These are phyloP conservation scores for Zoysia pacifica DNA, from an alignment of 176 grass and related monocot genomes.

Conservation along the genomic window DNA sequence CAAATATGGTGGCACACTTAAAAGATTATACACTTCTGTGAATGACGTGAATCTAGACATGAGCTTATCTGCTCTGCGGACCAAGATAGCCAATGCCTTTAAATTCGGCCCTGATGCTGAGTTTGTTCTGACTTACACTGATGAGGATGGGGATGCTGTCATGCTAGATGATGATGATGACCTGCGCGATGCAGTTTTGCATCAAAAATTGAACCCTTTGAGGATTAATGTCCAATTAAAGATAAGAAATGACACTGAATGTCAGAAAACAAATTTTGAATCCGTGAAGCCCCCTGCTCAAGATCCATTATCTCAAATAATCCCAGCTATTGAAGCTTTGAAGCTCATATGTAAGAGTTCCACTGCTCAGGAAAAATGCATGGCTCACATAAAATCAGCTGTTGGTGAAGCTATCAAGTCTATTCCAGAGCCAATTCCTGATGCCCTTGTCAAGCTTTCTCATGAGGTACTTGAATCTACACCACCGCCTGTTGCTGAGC, in stretches of 20 bases:
- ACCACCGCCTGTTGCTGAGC: constrained; percentile 46
- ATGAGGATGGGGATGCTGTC: constrained; percentile 81
- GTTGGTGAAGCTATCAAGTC: constrained; percentile 66
- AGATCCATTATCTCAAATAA: constrained; percentile 39
- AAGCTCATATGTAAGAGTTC: constrained; percentile 49
- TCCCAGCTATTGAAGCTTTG: constrained; percentile 61
- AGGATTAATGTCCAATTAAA: constrained; percentile 86
- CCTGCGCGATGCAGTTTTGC: constrained; percentile 76
- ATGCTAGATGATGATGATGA: constrained; percentile 87
- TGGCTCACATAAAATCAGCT: constrained; percentile 41
- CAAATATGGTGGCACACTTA: constrained; percentile 80
- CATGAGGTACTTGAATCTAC: constrained; percentile 58
- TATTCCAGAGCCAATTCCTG: constrained; percentile 58
- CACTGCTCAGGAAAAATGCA: constrained; percentile 31
- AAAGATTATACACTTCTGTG: constrained; percentile 61
- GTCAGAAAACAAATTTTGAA: constrained; percentile 20
- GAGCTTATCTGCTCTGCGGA: constrained; percentile 54
- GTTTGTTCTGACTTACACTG: constrained; percentile 71
- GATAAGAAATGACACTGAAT: constrained; percentile 27
- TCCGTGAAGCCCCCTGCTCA: constrained; percentile 11
- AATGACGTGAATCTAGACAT: constrained; percentile 39
- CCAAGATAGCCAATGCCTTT: constrained; percentile 70
- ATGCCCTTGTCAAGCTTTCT: constrained; percentile 56
- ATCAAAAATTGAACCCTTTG: constrained; percentile 79
- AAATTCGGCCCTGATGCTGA: constrained; percentile 61